Conservation (phyloP, 1,284 basidiomycete genomes). For the Leccinum holopus region DNA sequence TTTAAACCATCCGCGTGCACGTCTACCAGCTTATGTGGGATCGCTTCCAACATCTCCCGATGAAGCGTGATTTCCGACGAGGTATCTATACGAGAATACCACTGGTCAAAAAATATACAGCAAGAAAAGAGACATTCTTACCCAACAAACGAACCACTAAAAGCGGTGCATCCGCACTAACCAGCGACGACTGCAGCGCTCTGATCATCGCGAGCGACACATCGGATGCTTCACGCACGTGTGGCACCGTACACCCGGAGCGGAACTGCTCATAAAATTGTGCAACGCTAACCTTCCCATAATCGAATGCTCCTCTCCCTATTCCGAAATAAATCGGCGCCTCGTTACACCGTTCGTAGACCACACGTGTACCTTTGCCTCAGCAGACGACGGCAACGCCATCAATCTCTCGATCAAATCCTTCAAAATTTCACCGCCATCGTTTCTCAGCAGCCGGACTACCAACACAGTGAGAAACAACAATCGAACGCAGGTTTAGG, state of each 20-base stretch:
- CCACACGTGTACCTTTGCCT: constrained; percentile 50
- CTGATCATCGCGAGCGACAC: constrained; percentile 69
- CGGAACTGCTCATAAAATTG: constrained; percentile 73
- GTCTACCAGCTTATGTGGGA: constrained; percentile 61
- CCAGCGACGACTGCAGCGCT: constrained; percentile 75
- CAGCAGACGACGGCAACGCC: constrained; percentile 54
- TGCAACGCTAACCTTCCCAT: constrained; percentile 75
- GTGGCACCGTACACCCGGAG: constrained; percentile 72
- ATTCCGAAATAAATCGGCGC: background rate
- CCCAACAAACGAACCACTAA: constrained; percentile 67
- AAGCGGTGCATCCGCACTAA: constrained; percentile 47
- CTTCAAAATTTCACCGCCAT: constrained; percentile 56
- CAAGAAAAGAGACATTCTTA: constrained; percentile 33
- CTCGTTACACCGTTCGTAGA: background rate
- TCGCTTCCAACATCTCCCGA: constrained; percentile 74
- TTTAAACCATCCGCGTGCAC: constrained; percentile 54
- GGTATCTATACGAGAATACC: constrained; percentile 45
- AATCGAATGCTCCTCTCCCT: constrained; percentile 74
- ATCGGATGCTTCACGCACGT: constrained; percentile 66
- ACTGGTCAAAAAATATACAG: background rate
- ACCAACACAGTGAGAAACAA: background rate
- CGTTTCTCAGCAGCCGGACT: constrained; percentile 77
- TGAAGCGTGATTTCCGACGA: constrained; percentile 75
- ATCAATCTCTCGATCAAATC: constrained; percentile 58
- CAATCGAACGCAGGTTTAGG: background rate